Evolutionary conservation across 495 filamentous ascomycete species (phyloP), one percentile per base, ranked within the genome.

Genomic region (Hapsidospora chrysogenum): DNA sequence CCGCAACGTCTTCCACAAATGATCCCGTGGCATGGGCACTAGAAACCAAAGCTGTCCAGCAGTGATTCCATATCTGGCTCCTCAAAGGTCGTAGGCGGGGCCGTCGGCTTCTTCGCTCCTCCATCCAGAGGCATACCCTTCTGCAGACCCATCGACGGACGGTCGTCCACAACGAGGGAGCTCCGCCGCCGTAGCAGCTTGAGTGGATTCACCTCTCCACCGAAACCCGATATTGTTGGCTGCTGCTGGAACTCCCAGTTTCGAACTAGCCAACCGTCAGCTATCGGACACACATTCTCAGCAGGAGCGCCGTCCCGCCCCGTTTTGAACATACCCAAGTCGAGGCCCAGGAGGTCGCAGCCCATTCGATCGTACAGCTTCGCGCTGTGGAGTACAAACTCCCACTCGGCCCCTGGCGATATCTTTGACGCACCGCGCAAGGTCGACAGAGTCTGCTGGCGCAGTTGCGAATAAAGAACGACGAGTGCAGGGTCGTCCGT

Each of bases 311-410:
- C n/a, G n/a, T n/a, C n/a, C n/a, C n/a, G n/a, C n/a, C n/a, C n/a
- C n/a, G n/a, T n/a, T n/a, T n/a, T n/a, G 27, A 14, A 43, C 57
- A 33, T 54, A 68, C 66, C 73, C 9, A 87, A 52, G 44, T 92
- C 84, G 9, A 97, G 58, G 9, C 92, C 89, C 2, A 95, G 70
- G n/a, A 94, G 46, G 50, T 93, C 87, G 46, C 89, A 92, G 9
- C 89, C 89, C 92, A 96, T 96, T 1, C 92, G 74, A 50, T 83
- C 77, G 45, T 96, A 93, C 3, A 94, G 61, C 20, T 80, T 64
- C 8, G 87, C 87, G 33, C 80, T 94, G 44, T 92, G 82, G 17
- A 93, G 52, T 3, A 97, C 73, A 45, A 96, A 95, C 18, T 76
- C 74, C 78, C 81, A 94, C 56, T 96, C 89, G 2, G 71, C 76